A percentile compares a stretch with the other conserved stretches of the same genome.
These are phyloP conservation scores for Aristolochia contorta DNA, from an alignment of 164 flowering plant species.

Conservation along the genomic window DNA sequence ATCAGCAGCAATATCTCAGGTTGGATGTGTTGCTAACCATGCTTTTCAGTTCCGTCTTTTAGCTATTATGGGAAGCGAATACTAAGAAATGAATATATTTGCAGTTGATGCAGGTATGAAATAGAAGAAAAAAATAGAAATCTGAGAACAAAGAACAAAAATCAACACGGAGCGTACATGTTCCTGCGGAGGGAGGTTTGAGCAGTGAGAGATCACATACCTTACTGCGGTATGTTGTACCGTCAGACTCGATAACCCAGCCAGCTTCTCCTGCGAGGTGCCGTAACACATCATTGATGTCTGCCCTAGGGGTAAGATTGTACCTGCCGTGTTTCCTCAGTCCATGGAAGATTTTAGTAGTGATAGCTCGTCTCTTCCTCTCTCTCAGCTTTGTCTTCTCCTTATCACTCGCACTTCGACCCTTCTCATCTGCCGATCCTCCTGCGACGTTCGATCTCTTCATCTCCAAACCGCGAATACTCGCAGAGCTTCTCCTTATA, in stretches of 20 bases:
- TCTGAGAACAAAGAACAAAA: neutral
- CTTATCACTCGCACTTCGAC: conserved; percentile 20
- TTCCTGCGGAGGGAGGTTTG: neutral
- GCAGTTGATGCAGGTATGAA: neutral
- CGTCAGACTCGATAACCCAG: conserved; percentile 47
- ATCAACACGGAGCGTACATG: neutral
- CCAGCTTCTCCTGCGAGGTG: conserved; percentile 46
- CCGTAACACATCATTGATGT: conserved; percentile 53
- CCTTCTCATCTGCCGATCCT: neutral
- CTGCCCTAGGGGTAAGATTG: conserved; percentile 38
- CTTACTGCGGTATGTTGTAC: conserved; percentile 43
- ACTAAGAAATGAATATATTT: too few species aligned
- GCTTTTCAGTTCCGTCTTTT: too few species aligned
- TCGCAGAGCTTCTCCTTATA: neutral
- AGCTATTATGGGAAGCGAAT: too few species aligned
- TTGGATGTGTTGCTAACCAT: too few species aligned
- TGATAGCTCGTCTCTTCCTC: conserved; percentile 42
- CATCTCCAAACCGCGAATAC: neutral
- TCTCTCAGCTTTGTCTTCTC: conserved; percentile 54
- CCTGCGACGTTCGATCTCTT: neutral
- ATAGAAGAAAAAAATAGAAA: neutral
- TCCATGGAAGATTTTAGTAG: conserved; percentile 48
- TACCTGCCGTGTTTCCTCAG: conserved; percentile 43
- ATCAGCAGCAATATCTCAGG: too few species aligned
- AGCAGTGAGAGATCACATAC: neutral